A percentile compares a stretch with the other conserved stretches of the same genome.
Evolutionary conservation across 129 eudicot genomes (phyloP).

Genomic region (Mikania micrantha): DNA sequence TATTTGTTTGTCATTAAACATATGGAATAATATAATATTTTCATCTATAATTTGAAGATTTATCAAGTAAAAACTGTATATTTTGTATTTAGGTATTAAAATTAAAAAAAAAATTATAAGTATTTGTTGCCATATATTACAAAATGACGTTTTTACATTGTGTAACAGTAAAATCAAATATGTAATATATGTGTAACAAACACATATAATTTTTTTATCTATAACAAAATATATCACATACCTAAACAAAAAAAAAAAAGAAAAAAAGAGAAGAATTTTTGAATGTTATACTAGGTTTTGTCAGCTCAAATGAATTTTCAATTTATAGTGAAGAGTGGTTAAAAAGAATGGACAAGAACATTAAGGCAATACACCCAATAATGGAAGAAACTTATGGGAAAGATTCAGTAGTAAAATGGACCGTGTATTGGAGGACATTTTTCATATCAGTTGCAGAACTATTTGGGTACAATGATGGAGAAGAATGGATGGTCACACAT

Average conservation of each 20-base stretch:
- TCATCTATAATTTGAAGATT: background rate
- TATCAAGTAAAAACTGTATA: background rate
- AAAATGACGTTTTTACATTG: too few relatives aligned
- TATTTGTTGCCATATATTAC: too few relatives aligned
- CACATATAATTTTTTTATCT: too few relatives aligned
- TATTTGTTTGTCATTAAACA: background rate
- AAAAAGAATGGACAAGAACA: slow-evolving; percentile 81
- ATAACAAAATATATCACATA: too few relatives aligned
- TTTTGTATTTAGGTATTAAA: too few relatives aligned
- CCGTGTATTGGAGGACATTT: slow-evolving; percentile 91
- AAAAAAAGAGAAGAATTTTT: too few relatives aligned
- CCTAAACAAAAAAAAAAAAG: too few relatives aligned
- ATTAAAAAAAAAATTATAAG: too few relatives aligned
- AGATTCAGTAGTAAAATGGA: slow-evolving; percentile 88
- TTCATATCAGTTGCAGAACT: slow-evolving; percentile 87
- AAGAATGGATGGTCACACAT: slow-evolving; percentile 98
- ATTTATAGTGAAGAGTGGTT: slow-evolving; percentile 94
- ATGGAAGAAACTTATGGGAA: slow-evolving; percentile 96
- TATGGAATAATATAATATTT: background rate
- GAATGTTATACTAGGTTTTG: too few relatives aligned
- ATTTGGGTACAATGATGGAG: slow-evolving; percentile 83
- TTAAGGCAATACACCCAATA: slow-evolving; percentile 53
- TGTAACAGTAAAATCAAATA: too few relatives aligned
- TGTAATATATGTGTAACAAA: too few relatives aligned
- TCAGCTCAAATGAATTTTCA: too few relatives aligned